Percentiles rank a stretch among this genome's conserved stretches.
Evolutionary conservation across 352 stramenopile genomes (phyloP).

Genomic region (Aphanomyces astaci): DNA sequence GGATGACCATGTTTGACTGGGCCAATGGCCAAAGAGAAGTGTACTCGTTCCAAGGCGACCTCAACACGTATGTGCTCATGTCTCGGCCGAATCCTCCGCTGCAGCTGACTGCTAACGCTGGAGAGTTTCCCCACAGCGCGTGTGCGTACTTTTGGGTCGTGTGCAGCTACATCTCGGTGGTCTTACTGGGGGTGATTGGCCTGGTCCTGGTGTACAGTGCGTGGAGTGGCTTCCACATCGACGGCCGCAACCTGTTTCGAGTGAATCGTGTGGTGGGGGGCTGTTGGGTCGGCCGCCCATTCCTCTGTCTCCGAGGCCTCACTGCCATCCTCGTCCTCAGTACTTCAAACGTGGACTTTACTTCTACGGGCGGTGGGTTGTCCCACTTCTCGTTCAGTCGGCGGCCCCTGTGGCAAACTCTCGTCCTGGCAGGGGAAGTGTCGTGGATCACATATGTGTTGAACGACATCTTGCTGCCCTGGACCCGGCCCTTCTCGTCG

Average conservation of each 20-base stretch:
- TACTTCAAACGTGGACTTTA: not conserved
- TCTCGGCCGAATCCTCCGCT: not conserved
- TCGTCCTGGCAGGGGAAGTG: slow-evolving; percentile 7
- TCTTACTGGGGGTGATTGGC: not conserved
- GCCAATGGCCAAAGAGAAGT: not conserved
- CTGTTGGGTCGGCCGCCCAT: slow-evolving; percentile 9
- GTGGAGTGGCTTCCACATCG: not conserved
- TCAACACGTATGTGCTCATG: not conserved
- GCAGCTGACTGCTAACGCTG: not conserved
- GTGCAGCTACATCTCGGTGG: not conserved
- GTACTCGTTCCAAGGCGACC: slow-evolving; percentile 10
- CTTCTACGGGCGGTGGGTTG: not conserved
- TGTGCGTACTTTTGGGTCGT: not conserved
- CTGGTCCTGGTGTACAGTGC: not conserved
- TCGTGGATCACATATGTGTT: slow-evolving; percentile 12
- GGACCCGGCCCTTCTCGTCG: not conserved
- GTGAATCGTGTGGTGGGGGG: slow-evolving; percentile 4
- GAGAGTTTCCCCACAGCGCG: not conserved
- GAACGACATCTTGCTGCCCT: not conserved
- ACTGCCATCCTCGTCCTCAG: slow-evolving; percentile 6
- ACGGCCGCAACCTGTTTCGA: not conserved
- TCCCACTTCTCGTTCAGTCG: not conserved
- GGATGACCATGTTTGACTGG: slow-evolving; percentile 1
- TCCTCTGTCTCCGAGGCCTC: slow-evolving; percentile 8
- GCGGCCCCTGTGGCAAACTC: not conserved